phyloP scores from a whole-genome alignment of 202 grass and related monocot genomes.

The Zizania palustris region DNA sequence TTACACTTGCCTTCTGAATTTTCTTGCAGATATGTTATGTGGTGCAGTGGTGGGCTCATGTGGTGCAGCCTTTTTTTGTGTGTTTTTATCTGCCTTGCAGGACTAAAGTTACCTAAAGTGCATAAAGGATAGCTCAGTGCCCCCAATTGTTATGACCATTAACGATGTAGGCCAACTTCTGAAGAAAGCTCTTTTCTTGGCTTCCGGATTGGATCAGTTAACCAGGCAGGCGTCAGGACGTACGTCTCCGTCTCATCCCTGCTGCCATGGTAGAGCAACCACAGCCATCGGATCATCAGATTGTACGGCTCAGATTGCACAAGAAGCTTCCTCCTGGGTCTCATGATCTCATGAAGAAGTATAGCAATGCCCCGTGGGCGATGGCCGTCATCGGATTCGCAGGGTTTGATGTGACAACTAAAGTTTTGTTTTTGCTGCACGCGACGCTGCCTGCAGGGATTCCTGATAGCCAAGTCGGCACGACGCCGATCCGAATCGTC shows the following conservation, averaged over 20 bases:
- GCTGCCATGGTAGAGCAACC: background rate
- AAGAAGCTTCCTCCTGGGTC: background rate
- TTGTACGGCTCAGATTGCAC: conserved; percentile 16
- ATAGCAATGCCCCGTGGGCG: background rate
- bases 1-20: background rate
- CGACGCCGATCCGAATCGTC: background rate
- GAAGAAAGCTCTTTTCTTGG: conserved; percentile 16
- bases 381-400: conserved; percentile 29
- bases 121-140: conserved; percentile 25
- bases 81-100: conserved; percentile 37
- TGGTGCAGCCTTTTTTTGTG: conserved; percentile 8
- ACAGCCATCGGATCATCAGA: background rate
- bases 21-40: background rate
- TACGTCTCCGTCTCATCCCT: background rate
- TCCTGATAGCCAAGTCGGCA: background rate
- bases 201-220: conserved; percentile 23
- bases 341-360: conserved; percentile 10
- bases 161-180: background rate
- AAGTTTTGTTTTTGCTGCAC: conserved; percentile 19
- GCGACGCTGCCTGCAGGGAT: background rate
- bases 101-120: conserved; percentile 15
- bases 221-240: background rate
- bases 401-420: conserved; percentile 19
- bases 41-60: conserved; percentile 22
- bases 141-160: conserved; percentile 28